These are phyloP conservation scores for Spatholobus suberectus DNA, from an alignment of 306 rosid species.

Conservation along the genomic window DNA sequence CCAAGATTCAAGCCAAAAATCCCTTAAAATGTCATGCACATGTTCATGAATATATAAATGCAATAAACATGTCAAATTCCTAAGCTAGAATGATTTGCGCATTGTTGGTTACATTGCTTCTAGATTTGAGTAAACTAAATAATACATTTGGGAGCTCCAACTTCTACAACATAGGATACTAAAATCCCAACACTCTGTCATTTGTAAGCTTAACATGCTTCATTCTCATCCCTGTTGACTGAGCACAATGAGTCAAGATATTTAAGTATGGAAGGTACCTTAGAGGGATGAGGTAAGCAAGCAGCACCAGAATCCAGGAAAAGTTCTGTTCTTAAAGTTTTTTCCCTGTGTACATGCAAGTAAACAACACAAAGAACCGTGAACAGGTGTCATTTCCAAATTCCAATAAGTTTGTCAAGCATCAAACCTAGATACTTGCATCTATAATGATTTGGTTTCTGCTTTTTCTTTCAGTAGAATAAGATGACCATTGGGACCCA, in stretches of 20 bases:
- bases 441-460: slow-evolving; percentile 13
- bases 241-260: slow-evolving; percentile 2
- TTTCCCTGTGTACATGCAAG: slow-evolving; percentile 54
- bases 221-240: slow-evolving; percentile 18
- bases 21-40: slow-evolving; percentile 12
- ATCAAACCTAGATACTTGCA: slow-evolving; percentile 26
- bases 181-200: slow-evolving; percentile 1
- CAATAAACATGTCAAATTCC: background rate
- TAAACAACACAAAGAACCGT: slow-evolving; percentile 30
- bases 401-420: slow-evolving; percentile 20
- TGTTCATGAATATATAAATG: slow-evolving; percentile 6
- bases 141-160: slow-evolving; percentile 21
- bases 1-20: slow-evolving; percentile 29
- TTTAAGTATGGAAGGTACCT: slow-evolving; percentile 54
- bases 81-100: background rate
- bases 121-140: background rate
- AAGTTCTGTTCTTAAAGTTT: slow-evolving; percentile 36
- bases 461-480: slow-evolving; percentile 17
- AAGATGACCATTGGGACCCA: slow-evolving; percentile 6
- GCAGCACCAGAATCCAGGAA: slow-evolving; percentile 63
- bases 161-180: background rate
- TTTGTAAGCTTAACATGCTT: slow-evolving; percentile 27
- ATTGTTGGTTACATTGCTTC: slow-evolving; percentile 14
- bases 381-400: slow-evolving; percentile 10
- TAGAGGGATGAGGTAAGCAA: slow-evolving; percentile 70